Base-by-base conservation (phyloP, 2,329 filamentous ascomycete genomes). In the Plectosphaerella cucumerina region DNA sequence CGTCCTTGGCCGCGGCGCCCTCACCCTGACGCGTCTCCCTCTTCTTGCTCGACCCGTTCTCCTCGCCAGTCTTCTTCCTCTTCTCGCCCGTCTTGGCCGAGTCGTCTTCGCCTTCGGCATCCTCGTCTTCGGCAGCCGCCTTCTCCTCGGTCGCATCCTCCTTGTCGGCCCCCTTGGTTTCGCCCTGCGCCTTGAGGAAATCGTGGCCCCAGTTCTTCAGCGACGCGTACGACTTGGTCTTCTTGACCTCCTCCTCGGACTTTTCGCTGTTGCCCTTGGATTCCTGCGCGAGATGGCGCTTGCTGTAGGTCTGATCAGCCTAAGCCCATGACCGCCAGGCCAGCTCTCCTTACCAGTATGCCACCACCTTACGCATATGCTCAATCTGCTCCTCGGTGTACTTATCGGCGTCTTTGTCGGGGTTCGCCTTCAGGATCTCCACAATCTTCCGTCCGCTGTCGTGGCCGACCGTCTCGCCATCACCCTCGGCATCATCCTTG, bases 241-340 rank as follows among this genome's bases (percentile, higher is more conserved):
- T 68, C 45, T 74, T 73, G 8, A 72, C 62, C n/a, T 74, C 70
- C 12, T 69, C 67, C 0, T 61, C 53, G 0, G 72, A 63, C 47
- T 81, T 80, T 56, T 84, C 70, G 51, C 73, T 68, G 59, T 85
- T 84, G 33, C 72, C 73, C 54, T 74, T 77, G 50, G 77, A 73
- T 63, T 87, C 84, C 58, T 86, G 83, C 0, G 83, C 84, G 0
- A 88, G 67, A 66, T 87, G 84, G 5, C 83, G 72, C 62, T 87
- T 87, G 62, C 69, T 73, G 8, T 3, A 5, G n/a, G 21, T 18
- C 22, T 3, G 17, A 5, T 31, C 26, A 15, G 3, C 34, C 5
- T 9, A 5, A 12, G 6, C 33, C n/a, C 14, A 15, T 37, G n/a
- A 3, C 14, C 9, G 4, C 12, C 9, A 37, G 3, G 35, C 35